Base-by-base conservation (phyloP, 1,139 yeast species). In the Pichia kudriavzevii region DNA sequence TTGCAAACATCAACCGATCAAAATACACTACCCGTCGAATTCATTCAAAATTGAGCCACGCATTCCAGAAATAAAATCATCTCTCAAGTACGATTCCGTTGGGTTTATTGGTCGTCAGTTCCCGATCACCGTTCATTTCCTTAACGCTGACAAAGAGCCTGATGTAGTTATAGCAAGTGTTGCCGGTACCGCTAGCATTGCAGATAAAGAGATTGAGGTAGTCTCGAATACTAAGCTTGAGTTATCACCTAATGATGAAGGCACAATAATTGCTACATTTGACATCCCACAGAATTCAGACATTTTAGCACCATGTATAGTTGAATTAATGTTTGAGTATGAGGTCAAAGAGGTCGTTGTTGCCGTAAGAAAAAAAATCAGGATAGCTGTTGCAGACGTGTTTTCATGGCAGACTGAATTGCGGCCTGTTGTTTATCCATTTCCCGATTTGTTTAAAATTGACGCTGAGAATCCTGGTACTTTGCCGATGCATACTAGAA, bases 31-130 rank as follows among this genome's bases (percentile, higher is more conserved):
- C 24, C 38, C 40, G 11, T 22, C 22, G 17, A 39, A 36, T 33
- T 35, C 13, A 7, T 48, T 52, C 34, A 58, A 55, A 24, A 49
- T 59, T 5, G 37, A 56, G 4, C 65, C 66, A n/a, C 51, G 58
- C 26, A 44, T 53, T 2, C 67, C 66, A 4, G 46, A 54, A 2
- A 45, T 55, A 0, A 48, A 41, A 11, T 43, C 56, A 4, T 28
- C 30, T 1, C 28, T 46, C 2, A 32, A 39, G 4, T 37, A 48
- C 14, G 46, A 53, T 1, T 40, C 43, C 5, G 24, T 38, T 21
- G 53, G 49, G 1, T 49, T 52, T 22, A 41, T 45, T 17, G 63
- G 63, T 5, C 60, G 60, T 31, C 35, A 22, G 0, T 41, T 53
- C 11, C 41, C 45, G 2, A 26, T 61, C 4, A 27, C 26, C 1